Percentiles rank a stretch among this genome's conserved stretches.
phyloP scores from a whole-genome alignment of 495 filamentous ascomycete genomes.

The Durotheca rogersii region DNA sequence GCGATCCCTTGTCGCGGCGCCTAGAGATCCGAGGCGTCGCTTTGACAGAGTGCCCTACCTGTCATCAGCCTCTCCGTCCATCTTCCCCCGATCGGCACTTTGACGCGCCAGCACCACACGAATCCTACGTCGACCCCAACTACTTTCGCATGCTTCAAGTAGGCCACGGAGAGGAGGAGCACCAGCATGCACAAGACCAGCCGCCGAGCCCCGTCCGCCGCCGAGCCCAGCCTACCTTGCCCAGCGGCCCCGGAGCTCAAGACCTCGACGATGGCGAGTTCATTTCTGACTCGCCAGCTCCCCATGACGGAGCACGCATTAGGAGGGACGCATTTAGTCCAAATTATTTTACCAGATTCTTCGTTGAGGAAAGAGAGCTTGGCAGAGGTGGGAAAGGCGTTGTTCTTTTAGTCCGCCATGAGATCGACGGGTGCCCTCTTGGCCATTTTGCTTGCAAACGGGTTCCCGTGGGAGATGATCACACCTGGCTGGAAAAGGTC shows the following conservation, averaged over 20 bases:
- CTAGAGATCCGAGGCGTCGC: slow-evolving; percentile 71
- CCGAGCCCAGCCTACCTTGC: slow-evolving; percentile 43
- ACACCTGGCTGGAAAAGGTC: slow-evolving; percentile 92
- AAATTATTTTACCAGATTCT: slow-evolving; percentile 88
- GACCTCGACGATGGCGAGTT: slow-evolving; percentile 51
- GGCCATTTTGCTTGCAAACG: slow-evolving; percentile 95
- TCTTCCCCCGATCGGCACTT: slow-evolving; percentile 51
- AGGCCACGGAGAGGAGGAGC: slow-evolving; percentile 36
- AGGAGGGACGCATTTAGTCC: slow-evolving; percentile 82
- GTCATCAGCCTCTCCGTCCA: slow-evolving; percentile 72
- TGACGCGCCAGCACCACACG: slow-evolving; percentile 46
- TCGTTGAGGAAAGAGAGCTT: slow-evolving; percentile 80
- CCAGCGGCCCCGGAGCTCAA: slow-evolving; percentile 31
- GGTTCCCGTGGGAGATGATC: slow-evolving; percentile 92
- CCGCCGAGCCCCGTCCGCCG: slow-evolving; percentile 51
- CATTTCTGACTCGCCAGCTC: slow-evolving; percentile 53
- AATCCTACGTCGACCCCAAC: slow-evolving; percentile 78
- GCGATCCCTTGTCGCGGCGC: slow-evolving; percentile 80
- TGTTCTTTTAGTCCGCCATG: slow-evolving; percentile 84
- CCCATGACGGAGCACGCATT: slow-evolving; percentile 63
- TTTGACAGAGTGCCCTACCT: slow-evolving; percentile 78
- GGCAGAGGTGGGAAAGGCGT: slow-evolving; percentile 93
- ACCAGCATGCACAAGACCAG: slow-evolving; percentile 17
- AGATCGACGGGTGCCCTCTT: slow-evolving; percentile 82
- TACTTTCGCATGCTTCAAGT: slow-evolving; percentile 91